phyloP scores from a whole-genome alignment of 1,284 basidiomycete genomes.

The Ceratobasidium sp. region DNA sequence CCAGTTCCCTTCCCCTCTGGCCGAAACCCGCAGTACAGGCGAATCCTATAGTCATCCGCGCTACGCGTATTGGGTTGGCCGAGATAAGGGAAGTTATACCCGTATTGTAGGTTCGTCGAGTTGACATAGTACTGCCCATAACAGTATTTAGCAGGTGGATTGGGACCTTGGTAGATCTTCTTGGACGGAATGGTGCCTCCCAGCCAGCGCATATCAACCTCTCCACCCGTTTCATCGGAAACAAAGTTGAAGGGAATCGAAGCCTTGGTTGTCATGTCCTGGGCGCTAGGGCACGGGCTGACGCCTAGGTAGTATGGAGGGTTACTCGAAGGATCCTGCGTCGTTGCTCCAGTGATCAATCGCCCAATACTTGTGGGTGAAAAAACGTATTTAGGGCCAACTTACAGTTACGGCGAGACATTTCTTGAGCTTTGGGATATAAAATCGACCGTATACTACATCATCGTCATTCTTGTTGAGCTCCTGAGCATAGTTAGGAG shows the following conservation, averaged over 20 bases:
- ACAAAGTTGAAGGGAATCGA: constrained; percentile 28
- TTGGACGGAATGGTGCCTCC: constrained; percentile 12
- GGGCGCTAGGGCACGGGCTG: not conserved
- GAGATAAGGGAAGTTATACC: not conserved
- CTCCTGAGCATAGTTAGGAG: constrained; percentile 25
- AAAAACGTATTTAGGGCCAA: not conserved
- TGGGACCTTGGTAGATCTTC: constrained; percentile 14
- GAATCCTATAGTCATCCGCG: not conserved
- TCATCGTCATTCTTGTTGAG: not conserved
- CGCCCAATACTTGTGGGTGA: not conserved
- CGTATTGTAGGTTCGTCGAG: constrained; percentile 9
- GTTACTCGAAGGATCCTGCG: constrained; percentile 10
- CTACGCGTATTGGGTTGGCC: not conserved
- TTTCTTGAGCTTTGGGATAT: not conserved
- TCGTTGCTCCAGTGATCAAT: not conserved
- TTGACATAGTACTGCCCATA: constrained; percentile 24
- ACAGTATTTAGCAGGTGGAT: constrained; percentile 20
- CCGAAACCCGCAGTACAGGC: constrained; percentile 8
- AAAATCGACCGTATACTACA: constrained; percentile 18
- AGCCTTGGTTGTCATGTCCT: constrained; percentile 2
- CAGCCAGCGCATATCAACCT: constrained; percentile 18
- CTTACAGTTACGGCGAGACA: constrained; percentile 16
- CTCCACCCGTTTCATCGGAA: constrained; percentile 16
- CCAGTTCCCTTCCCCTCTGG: constrained; percentile 2
- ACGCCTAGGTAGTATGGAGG: constrained; percentile 7